phyloP scores from a whole-genome alignment of 345 rosid species.

The Citrus unshiu region DNA sequence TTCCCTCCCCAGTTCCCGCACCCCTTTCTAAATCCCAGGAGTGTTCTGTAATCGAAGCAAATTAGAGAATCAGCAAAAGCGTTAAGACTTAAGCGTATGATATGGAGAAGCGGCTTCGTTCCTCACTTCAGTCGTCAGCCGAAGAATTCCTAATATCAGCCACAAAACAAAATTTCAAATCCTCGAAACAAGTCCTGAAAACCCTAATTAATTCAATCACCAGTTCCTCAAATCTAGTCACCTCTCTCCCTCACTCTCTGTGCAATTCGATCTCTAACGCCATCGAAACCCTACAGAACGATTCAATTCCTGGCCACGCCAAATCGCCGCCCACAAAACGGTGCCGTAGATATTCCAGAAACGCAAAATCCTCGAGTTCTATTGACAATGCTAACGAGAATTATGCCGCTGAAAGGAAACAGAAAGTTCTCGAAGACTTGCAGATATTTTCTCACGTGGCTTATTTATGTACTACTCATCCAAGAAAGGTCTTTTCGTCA shows the following conservation, averaged over 20 bases:
- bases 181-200: constrained; percentile 66
- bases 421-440: constrained; percentile 37
- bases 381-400: neutral
- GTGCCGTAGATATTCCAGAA: constrained; percentile 35
- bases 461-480: constrained; percentile 46
- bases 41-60: neutral
- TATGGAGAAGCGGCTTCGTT: constrained; percentile 78
- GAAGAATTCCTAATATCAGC: constrained; percentile 65
- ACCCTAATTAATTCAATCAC: constrained; percentile 49
- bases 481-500: constrained; percentile 41
- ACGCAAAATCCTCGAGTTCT: constrained; percentile 1
- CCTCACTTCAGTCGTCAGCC: constrained; percentile 64
- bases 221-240: constrained; percentile 46
- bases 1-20: constrained; percentile 1
- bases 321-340: constrained; percentile 54
- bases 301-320: constrained; percentile 19
- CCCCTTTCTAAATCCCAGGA: neutral
- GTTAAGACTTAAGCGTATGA: no score
- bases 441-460: constrained; percentile 41
- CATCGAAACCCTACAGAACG: constrained; percentile 33
- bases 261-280: constrained; percentile 39
- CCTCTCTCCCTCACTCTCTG: constrained; percentile 57
- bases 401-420: constrained; percentile 14
- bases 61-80: neutral
- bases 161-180: constrained; percentile 40